A percentile compares a stretch with the other conserved stretches of the same genome.
Conservation (phyloP, 164 flowering plant species). For the Magnolia sinica region DNA sequence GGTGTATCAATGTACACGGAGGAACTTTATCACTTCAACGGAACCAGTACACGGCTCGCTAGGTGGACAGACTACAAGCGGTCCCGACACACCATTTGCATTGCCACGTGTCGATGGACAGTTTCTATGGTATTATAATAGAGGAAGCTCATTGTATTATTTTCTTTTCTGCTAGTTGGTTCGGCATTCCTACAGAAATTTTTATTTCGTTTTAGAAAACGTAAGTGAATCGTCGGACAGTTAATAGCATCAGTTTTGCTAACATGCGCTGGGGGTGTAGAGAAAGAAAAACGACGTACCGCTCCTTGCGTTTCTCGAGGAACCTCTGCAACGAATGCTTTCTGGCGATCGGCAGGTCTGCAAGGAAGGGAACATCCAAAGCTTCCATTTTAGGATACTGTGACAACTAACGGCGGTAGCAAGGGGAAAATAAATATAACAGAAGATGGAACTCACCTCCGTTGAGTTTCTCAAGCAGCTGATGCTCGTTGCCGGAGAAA, state of each 20-base stretch:
- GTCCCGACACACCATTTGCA: too few species aligned
- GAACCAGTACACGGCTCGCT: too few species aligned
- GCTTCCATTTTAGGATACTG: not conserved
- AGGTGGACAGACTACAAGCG: too few species aligned
- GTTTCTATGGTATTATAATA: too few species aligned
- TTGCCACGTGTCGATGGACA: too few species aligned
- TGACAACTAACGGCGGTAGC: not conserved
- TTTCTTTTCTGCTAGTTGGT: too few species aligned
- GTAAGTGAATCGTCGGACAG: not conserved
- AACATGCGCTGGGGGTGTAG: not conserved
- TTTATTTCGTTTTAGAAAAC: not conserved
- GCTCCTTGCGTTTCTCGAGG: slow-evolving; percentile 50
- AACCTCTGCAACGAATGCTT: slow-evolving; percentile 43
- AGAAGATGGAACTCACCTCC: slow-evolving; percentile 31
- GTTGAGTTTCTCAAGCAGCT: slow-evolving; percentile 34
- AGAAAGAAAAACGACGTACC: slow-evolving; percentile 31
- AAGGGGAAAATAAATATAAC: not conserved
- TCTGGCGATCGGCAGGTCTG: slow-evolving; percentile 44
- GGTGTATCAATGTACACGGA: too few species aligned
- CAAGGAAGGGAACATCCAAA: not conserved
- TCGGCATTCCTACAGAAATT: too few species aligned
- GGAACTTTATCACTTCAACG: too few species aligned
- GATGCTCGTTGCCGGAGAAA: slow-evolving; percentile 13
- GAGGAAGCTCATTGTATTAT: too few species aligned
- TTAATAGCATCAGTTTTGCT: not conserved